phyloP scores from a whole-genome alignment of 306 rosid species.

The Coriaria nepalensis region DNA sequence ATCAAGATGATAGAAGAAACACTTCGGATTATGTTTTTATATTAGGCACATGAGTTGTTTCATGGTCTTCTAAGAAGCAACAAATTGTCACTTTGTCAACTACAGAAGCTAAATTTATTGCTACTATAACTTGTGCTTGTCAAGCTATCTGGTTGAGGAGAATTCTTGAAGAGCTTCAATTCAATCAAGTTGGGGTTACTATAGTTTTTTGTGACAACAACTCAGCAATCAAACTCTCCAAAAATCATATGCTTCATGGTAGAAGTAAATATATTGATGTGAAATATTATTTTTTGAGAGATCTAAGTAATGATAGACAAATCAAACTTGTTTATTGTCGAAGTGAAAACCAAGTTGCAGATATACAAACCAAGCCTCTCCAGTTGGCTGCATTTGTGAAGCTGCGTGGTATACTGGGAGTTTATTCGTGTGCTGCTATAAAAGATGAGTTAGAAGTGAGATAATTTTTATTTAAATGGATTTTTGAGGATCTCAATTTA shows the following conservation, averaged over 20 bases:
- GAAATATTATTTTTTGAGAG: background rate
- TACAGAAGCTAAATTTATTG: too few species aligned
- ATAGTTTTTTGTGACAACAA: background rate
- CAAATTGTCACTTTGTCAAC: background rate
- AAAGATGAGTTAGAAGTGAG: too few species aligned
- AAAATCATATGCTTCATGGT: background rate
- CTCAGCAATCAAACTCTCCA: background rate
- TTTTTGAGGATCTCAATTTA: background rate
- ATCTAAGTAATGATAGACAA: conserved; percentile 3
- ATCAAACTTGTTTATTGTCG: conserved; percentile 1
- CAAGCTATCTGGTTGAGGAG: too few species aligned
- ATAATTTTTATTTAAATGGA: background rate
- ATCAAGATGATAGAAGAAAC: background rate
- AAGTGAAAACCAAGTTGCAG: conserved; percentile 5
- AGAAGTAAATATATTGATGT: background rate
- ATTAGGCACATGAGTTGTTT: background rate
- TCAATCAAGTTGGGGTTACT: background rate
- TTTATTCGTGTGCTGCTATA: background rate
- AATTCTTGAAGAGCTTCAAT: too few species aligned
- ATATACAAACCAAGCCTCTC: background rate
- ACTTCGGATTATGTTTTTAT: background rate
- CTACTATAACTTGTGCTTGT: too few species aligned
- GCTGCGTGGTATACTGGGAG: background rate
- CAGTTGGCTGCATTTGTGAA: background rate
- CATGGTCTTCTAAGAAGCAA: too few species aligned